Evolutionary conservation across 768 basidiomycete genomes (phyloP), one percentile per base, ranked within the genome.

Genomic region (Tylopilus balloui): DNA sequence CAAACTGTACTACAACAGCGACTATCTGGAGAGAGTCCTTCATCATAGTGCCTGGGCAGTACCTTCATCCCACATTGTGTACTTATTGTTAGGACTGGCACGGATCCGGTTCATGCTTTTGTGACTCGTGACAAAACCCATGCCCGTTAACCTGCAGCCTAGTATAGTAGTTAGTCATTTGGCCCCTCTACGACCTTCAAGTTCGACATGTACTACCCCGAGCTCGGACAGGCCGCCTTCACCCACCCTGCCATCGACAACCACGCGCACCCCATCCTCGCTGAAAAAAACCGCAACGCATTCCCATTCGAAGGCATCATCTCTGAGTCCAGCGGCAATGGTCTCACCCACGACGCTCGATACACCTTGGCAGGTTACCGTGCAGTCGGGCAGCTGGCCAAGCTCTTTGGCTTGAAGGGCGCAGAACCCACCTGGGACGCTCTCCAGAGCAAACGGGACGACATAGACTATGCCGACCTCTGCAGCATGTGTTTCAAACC

Each of bases 171-270:
- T 45, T 46, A 46, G 53, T 45, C 47, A 50, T n/a, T 31, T 42
- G 14, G 19, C 46, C 45, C 55, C 42, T 47, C 28, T 41, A 27
- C 42, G 23, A 6, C 25, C 17, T 13, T n/a, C n/a, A n/a, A n/a
- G n/a, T n/a, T n/a, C 19, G 20, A 28, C 48, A 19, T 28, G 9
- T 47, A 55, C 49, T 55, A 50, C 27, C 52, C 47, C 5, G 41
- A 61, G 7, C 57, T 67, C 36, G 56, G 47, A 34, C 25, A 46
- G 23, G 41, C 45, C 19, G 53, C 53, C 21, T 54, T 67, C 25
- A 20, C 47, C 20, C 76, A 71, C 42, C 84, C 83, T n/a, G 79
- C 78, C 1, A 84, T 87, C 60, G 87, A 90, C 68, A 88, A 89
- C 62, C 88, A 90, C 59, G 84, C 86, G 0, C 88, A 90, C 59